Base-by-base conservation (phyloP, 1,139 yeast species). In the Lodderomyces oxycetoniae region DNA sequence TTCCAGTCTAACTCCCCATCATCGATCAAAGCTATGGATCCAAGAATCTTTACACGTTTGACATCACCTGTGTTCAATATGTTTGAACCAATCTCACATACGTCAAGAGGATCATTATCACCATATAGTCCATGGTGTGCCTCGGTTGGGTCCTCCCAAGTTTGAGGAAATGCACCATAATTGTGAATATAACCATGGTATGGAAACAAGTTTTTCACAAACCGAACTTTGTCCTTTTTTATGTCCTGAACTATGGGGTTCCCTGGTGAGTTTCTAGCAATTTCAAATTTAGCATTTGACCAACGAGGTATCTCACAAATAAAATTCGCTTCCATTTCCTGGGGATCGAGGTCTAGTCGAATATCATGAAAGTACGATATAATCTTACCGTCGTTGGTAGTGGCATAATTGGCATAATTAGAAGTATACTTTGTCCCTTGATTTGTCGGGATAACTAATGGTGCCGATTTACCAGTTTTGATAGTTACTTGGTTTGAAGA, bases 1-100 rank as follows among this genome's bases (percentile, higher is more conserved):
- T 87, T 87, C 96, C 96, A 87, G 63, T 87, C 96, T 46, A 93
- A 79, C 63, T 86, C 95, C 41, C 95, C 95, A 58, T 86, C 95
- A 55, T 87, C 95, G 47, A 87, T 74, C 49, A 87, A 67, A 25
- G 95, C 95, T 74, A 86, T 74, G 42, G 85, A 77, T 45, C 96
- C 96, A 46, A 87, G 65, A 24, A 85, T 86, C 61, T 84, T 85
- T 39, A 86, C 95, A 57, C 80, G 79, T 53, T 78, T 79, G 49
- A 86, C 77, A 52, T 80, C 81, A 36, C 95, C 96, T 17, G 84
- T 77, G 57, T 72, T 63, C 29, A 79, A 75, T 30, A 85, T 77
- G 34, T 71, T 61, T 52, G 80, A 77, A 49, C 95, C 95, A 41
- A 87, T 85, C 61, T 87, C 96, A 55, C 93, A 81, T 26, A 85